Conservation (phyloP, 306 rosid species). For the Fragaria nilgerrensis region DNA sequence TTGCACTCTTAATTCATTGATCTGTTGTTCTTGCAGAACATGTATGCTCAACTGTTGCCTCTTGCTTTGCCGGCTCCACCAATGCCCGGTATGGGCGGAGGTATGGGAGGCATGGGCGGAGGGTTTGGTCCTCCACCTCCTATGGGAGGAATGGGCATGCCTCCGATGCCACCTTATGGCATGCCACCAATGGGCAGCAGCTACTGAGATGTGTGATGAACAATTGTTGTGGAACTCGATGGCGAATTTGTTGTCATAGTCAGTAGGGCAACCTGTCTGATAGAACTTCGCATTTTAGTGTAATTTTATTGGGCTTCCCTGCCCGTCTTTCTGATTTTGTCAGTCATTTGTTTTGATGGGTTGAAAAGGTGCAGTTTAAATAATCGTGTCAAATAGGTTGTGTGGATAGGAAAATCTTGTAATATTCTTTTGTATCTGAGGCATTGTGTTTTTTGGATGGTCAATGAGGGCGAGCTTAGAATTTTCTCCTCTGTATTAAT, state of each 20-base stretch:
- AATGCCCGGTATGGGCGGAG: constrained; percentile 88
- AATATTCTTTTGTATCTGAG: constrained; percentile 71
- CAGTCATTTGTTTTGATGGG: constrained; percentile 36
- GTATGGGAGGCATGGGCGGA: constrained; percentile 91
- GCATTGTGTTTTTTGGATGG: constrained; percentile 68
- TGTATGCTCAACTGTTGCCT: constrained; percentile 96
- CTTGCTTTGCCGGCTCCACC: constrained; percentile 99
- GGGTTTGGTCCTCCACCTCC: constrained; percentile 72
- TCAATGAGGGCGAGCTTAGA: constrained; percentile 48
- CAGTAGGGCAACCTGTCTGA: constrained; percentile 31
- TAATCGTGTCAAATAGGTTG: constrained; percentile 56
- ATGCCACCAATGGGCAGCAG: constrained; percentile 98
- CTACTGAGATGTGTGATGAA: constrained; percentile 44
- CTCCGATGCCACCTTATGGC: constrained; percentile 96
- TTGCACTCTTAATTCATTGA: background rate
- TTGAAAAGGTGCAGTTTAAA: constrained; percentile 52
- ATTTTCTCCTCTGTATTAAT: constrained; percentile 45
- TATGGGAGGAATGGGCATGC: constrained; percentile 99
- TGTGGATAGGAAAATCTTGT: constrained; percentile 51
- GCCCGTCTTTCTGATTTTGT: constrained; percentile 35
- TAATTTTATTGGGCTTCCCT: constrained; percentile 34
- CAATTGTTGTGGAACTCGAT: background rate
- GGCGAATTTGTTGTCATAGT: constrained; percentile 22
- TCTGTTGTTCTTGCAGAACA: constrained; percentile 65
- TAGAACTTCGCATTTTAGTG: constrained; percentile 27